Evolutionary conservation across 495 filamentous ascomycete genomes (phyloP).

Genomic region (Patellaria atrata): DNA sequence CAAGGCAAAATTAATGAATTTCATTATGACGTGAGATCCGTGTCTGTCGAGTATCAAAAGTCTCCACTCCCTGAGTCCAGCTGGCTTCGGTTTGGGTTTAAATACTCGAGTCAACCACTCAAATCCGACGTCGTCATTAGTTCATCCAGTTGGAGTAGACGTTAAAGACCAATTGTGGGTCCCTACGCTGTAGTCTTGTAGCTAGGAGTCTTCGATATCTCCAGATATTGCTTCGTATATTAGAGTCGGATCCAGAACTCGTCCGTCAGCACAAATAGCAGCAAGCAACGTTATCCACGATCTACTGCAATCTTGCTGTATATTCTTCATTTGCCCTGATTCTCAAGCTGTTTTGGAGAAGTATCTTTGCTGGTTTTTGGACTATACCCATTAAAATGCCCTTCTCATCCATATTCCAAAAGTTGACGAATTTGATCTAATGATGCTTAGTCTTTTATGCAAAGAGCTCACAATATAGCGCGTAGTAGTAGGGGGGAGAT

Average conservation of each 20-base stretch:
- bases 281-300: constrained; percentile 14
- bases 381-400: constrained; percentile 16
- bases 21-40: constrained; percentile 10
- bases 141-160: constrained; percentile 11
- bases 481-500: constrained; percentile 5
- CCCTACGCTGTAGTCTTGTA: constrained; percentile 7
- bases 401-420: constrained; percentile 21
- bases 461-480: constrained; percentile 7
- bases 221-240: constrained; percentile 10
- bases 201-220: constrained; percentile 8
- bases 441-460: constrained; percentile 14
- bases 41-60: constrained; percentile 16
- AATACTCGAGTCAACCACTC: constrained; percentile 14
- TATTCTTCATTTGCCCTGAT: constrained; percentile 1
- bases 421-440: constrained; percentile 9
- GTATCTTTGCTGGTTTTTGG: constrained; percentile 1
- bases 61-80: constrained; percentile 4
- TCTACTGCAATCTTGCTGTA: constrained; percentile 8
- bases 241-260: constrained; percentile 5
- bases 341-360: constrained; percentile 1
- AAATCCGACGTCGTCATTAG: constrained; percentile 12
- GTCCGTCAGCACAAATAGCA: constrained; percentile 15
- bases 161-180: constrained; percentile 5
- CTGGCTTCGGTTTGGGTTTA: constrained; percentile 9
- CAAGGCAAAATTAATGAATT: constrained; percentile 13